These are phyloP conservation scores for Cladophialophora bantiana DNA, from an alignment of 2,329 filamentous ascomycete species.

Conservation along the genomic window DNA sequence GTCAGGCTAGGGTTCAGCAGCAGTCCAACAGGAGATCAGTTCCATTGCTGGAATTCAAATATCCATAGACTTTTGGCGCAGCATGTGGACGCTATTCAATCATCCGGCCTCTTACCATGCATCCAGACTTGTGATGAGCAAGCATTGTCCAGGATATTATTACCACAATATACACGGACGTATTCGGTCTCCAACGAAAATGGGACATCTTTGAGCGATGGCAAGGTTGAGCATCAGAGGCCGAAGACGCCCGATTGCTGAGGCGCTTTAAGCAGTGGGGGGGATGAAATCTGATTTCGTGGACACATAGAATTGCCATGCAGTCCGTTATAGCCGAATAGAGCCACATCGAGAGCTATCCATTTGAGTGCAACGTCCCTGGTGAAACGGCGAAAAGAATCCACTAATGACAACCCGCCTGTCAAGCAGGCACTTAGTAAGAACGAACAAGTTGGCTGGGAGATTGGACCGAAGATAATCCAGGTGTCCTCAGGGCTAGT, in stretches of 20 bases:
- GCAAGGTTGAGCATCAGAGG: neutral
- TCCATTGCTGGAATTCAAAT: neutral
- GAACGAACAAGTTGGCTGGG: neutral
- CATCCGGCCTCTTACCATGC: neutral
- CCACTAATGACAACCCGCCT: neutral
- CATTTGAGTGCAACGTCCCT: neutral
- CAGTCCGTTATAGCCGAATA: neutral
- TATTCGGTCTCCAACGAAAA: neutral
- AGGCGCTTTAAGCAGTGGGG: neutral
- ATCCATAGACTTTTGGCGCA: neutral
- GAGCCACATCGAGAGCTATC: slow-evolving; percentile 1
- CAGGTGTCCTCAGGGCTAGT: neutral
- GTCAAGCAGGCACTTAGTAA: neutral
- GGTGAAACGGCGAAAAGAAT: slow-evolving; percentile 1
- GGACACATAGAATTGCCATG: neutral
- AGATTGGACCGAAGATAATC: neutral
- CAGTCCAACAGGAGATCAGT: neutral
- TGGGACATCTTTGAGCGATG: neutral
- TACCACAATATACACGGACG: neutral
- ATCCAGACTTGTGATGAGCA: neutral
- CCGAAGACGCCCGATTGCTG: neutral
- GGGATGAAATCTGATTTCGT: slow-evolving; percentile 1
- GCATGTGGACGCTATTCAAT: neutral
- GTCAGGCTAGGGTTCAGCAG: neutral
- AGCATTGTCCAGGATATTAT: neutral